A percentile compares a stretch with the other conserved stretches of the same genome.
These are phyloP conservation scores for Diplodia scrobiculata DNA, from an alignment of 2,329 filamentous ascomycete genomes.

Conservation along the genomic window DNA sequence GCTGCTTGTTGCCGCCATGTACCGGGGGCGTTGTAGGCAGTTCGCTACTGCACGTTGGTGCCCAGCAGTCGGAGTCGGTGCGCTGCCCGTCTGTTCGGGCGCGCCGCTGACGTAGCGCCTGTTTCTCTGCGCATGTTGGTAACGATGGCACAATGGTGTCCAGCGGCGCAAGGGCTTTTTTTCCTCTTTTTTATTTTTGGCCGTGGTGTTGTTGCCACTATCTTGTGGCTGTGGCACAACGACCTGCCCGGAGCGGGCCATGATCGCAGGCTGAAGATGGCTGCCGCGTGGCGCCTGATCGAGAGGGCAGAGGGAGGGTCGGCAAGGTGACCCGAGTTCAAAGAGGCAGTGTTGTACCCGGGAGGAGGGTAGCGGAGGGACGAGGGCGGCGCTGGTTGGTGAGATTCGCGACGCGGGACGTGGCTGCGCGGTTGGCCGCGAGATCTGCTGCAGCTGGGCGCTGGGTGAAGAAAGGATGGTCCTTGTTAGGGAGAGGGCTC, in stretches of 20 bases:
- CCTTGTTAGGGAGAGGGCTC: background rate
- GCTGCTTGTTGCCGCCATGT: background rate
- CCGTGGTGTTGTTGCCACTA: background rate
- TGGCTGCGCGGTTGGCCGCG: background rate
- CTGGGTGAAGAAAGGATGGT: background rate
- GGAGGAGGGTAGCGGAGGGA: background rate
- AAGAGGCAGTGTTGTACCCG: constrained; percentile 9
- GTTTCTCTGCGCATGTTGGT: background rate
- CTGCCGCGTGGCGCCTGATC: constrained; percentile 14
- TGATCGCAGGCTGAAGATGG: constrained; percentile 4
- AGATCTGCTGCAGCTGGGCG: constrained; percentile 9
- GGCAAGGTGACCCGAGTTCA: constrained; percentile 17
- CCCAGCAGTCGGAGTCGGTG: background rate
- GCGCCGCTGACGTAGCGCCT: constrained; percentile 6
- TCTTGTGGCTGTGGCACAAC: background rate
- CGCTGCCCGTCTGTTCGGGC: background rate
- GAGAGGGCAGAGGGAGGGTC: constrained; percentile 1
- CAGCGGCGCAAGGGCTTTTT: background rate
- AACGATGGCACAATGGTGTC: background rate
- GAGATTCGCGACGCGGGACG: constrained; percentile 15
- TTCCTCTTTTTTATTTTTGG: background rate
- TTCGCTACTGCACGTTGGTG: background rate
- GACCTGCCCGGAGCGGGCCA: background rate
- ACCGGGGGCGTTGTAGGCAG: background rate
- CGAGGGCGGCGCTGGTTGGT: constrained; percentile 1